Evolutionary conservation across 139 green algal species (phyloP), one percentile per base, ranked within the genome.

Genomic region (Coelastrella sp.): DNA sequence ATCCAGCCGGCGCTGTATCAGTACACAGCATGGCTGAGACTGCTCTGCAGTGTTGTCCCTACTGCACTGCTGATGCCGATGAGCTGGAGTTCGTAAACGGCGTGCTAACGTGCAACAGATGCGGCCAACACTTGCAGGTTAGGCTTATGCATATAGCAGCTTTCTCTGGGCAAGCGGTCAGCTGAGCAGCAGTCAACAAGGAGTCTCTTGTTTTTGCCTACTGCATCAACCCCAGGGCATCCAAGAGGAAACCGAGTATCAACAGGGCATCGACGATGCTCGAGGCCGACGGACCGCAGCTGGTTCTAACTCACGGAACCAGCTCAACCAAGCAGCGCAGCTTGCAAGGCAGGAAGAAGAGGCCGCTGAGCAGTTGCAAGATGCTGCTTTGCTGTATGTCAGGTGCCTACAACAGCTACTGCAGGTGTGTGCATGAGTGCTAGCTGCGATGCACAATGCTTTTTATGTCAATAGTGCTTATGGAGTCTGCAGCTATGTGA

Each of bases 171-270:
- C 32, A 47, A 47, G 32, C 32, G 32, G 1, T 47, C 32, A 1
- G 32, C 32, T 47, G 32, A 47, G 32, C 32, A 47, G 32, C 32
- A 47, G 32, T 47, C 32, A 47, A 47, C 1, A 47, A 47, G 32
- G 32, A 47, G 32, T 47, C 32, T 47, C 0, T 47, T 47, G 32
- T 47, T 47, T 47, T 0, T 47, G 32, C 32, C 32, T 47, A 47
- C 32, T 47, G 32, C 32, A 47, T 47, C 32, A 47, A 3, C 57
- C 76, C 56, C 60, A 90, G 86, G 32, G 19, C 2, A 58, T 83
- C 10, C 60, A 84, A 68, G 86, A 90, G 32, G 86, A 90, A 77
- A 47, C 75, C 56, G 86, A 90, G 75, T 90, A 65, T 11, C 86
- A 85, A 75, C 59, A 84, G 23, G 86, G 86, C 74, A 84, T 90